phyloP scores from a whole-genome alignment of 2,329 filamentous ascomycete genomes.

The Uncinocarpus reesii region DNA sequence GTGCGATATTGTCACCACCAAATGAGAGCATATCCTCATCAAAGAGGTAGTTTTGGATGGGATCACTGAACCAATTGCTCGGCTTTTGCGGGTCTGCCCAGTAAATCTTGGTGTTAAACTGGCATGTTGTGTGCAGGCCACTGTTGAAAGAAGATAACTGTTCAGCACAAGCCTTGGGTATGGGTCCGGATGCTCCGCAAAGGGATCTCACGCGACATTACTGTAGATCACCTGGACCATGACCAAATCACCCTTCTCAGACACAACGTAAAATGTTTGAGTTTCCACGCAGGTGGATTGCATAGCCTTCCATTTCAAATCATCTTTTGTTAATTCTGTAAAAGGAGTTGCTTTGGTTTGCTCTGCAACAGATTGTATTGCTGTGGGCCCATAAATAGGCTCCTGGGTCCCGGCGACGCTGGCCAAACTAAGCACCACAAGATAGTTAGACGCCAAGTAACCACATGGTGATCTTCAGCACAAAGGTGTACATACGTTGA shows the following conservation, averaged over 20 bases:
- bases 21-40: constrained; percentile 74
- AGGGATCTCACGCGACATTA: constrained; percentile 68
- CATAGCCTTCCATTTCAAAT: constrained; percentile 72
- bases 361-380: constrained; percentile 73
- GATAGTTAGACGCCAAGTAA: constrained; percentile 43
- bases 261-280: constrained; percentile 82
- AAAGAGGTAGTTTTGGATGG: constrained; percentile 68
- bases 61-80: constrained; percentile 73
- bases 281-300: constrained; percentile 87
- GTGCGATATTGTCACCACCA: constrained; percentile 72
- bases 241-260: constrained; percentile 64
- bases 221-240: constrained; percentile 93
- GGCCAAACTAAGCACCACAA: constrained; percentile 40
- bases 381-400: constrained; percentile 83
- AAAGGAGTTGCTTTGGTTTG: constrained; percentile 69
- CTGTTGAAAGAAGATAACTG: constrained; percentile 39
- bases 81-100: constrained; percentile 61
- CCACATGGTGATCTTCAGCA: constrained; percentile 11
- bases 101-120: constrained; percentile 93
- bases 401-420: constrained; percentile 91
- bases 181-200: constrained; percentile 1
- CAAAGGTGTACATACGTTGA: constrained; percentile 56
- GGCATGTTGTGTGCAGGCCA: constrained; percentile 77
- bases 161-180: constrained; percentile 9
- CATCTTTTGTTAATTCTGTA: constrained; percentile 65